Evolutionary conservation across 768 basidiomycete genomes (phyloP).

Genomic region (Crucibulum laeve): DNA sequence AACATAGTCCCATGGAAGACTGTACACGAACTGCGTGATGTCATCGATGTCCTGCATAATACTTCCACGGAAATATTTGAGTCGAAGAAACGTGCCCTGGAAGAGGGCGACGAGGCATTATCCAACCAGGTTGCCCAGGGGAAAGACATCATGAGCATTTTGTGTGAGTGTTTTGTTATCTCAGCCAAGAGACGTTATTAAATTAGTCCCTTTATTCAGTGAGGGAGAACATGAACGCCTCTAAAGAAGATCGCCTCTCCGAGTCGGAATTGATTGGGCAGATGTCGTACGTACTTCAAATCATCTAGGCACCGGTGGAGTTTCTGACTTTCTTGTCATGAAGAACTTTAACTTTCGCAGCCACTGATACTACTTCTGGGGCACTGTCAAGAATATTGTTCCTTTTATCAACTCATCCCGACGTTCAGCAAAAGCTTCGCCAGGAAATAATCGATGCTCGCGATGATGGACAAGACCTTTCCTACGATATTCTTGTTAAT

Average conservation of each 20-base stretch:
- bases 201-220: slow-evolving; percentile 20
- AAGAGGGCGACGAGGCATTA: slow-evolving; percentile 27
- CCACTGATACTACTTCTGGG: slow-evolving; percentile 17
- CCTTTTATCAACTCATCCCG: slow-evolving; percentile 24
- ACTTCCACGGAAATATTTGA: slow-evolving; percentile 30
- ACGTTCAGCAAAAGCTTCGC: slow-evolving; percentile 29
- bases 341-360: slow-evolving; percentile 1
- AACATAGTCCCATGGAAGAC: slow-evolving; percentile 25
- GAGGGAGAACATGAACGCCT: slow-evolving; percentile 27
- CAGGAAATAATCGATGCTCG: slow-evolving; percentile 24
- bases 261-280: slow-evolving; percentile 32
- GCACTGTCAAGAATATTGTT: slow-evolving; percentile 30
- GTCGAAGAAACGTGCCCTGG: slow-evolving; percentile 28
- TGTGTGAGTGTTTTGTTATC: too few species aligned
- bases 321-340: background rate
- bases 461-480: slow-evolving; percentile 16
- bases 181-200: too few species aligned
- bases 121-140: slow-evolving; percentile 29
- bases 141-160: slow-evolving; percentile 42
- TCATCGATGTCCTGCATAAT: slow-evolving; percentile 28
- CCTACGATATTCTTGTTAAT: slow-evolving; percentile 30
- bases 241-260: slow-evolving; percentile 24
- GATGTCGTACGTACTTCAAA: slow-evolving; percentile 19
- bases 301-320: background rate
- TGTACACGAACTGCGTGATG: slow-evolving; percentile 21